Conservation (phyloP, 495 filamentous ascomycete species). For the Talaromyces trachyspermus region DNA sequence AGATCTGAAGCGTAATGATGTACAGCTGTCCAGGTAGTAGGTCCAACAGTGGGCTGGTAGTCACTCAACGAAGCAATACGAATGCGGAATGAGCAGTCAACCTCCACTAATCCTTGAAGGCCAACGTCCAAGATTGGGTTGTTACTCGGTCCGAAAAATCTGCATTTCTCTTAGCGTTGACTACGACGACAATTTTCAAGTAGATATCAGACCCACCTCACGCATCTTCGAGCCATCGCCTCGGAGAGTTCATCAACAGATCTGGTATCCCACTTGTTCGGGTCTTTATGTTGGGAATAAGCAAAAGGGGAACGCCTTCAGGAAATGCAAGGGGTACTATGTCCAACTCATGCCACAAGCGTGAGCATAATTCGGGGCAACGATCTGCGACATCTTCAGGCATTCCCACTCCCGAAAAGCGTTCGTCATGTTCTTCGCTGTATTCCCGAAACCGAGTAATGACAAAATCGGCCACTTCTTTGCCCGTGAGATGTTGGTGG, state of each 20-base stretch:
- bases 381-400: slow-evolving; percentile 36
- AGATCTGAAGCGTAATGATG: slow-evolving; percentile 60
- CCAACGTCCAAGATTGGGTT: slow-evolving; percentile 70
- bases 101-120: slow-evolving; percentile 65
- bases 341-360: slow-evolving; percentile 76
- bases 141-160: slow-evolving; percentile 69
- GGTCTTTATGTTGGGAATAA: slow-evolving; percentile 5
- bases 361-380: slow-evolving; percentile 54
- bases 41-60: slow-evolving; percentile 54
- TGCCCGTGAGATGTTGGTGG: slow-evolving; percentile 18
- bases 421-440: slow-evolving; percentile 54
- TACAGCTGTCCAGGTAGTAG: slow-evolving; percentile 60
- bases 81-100: slow-evolving; percentile 59
- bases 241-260: slow-evolving; percentile 78
- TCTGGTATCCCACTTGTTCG: slow-evolving; percentile 38
- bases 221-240: slow-evolving; percentile 75
- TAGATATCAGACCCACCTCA: slow-evolving; percentile 44
- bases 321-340: slow-evolving; percentile 59
- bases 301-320: slow-evolving; percentile 9
- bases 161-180: slow-evolving; percentile 19
- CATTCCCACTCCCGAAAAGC: slow-evolving; percentile 54
- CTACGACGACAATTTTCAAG: slow-evolving; percentile 11
- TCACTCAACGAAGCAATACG: slow-evolving; percentile 54
- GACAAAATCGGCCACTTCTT: slow-evolving; percentile 46
- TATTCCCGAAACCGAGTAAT: slow-evolving; percentile 47